These are phyloP conservation scores for Quercus bicolor DNA, from an alignment of 306 rosid genomes.

Conservation along the genomic window DNA sequence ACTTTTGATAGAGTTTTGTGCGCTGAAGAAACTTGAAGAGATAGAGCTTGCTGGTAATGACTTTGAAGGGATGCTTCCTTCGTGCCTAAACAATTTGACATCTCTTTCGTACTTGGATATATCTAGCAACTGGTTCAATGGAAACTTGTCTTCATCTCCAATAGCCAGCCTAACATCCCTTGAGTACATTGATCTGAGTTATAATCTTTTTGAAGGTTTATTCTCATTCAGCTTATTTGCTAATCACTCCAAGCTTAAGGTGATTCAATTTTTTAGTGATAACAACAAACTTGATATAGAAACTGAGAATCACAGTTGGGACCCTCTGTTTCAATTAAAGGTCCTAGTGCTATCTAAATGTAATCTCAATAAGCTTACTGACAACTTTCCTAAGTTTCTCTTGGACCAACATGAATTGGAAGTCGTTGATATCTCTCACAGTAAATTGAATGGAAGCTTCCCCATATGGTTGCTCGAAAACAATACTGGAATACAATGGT, in stretches of 20 bases:
- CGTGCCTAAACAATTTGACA: constrained; percentile 6
- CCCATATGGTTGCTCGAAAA: constrained; percentile 26
- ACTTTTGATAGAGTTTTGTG: constrained; percentile 6
- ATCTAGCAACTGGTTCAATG: not conserved
- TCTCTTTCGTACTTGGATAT: not conserved
- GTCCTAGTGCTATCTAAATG: not conserved
- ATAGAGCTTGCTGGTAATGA: not conserved
- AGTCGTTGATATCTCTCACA: not conserved
- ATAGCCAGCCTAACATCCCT: constrained; percentile 4
- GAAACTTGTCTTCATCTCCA: constrained; percentile 14
- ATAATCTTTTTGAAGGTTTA: constrained; percentile 13
- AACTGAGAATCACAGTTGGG: constrained; percentile 10
- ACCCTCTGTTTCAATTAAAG: constrained; percentile 27
- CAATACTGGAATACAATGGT: constrained; percentile 1
- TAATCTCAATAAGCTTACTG: not conserved
- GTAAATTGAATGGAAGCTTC: constrained; percentile 13
- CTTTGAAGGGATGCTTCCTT: not conserved
- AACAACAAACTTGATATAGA: not conserved
- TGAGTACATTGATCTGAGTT: not conserved
- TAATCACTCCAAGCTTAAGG: constrained; percentile 18
- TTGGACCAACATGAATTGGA: constrained; percentile 5
- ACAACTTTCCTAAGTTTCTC: constrained; percentile 15
- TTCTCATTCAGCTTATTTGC: constrained; percentile 21
- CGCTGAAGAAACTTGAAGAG: not conserved
- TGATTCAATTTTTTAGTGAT: not conserved